Evolutionary conservation across 2,329 filamentous ascomycete genomes (phyloP), one percentile per base, ranked within the genome.

Genomic region (Monosporascus sp.): DNA sequence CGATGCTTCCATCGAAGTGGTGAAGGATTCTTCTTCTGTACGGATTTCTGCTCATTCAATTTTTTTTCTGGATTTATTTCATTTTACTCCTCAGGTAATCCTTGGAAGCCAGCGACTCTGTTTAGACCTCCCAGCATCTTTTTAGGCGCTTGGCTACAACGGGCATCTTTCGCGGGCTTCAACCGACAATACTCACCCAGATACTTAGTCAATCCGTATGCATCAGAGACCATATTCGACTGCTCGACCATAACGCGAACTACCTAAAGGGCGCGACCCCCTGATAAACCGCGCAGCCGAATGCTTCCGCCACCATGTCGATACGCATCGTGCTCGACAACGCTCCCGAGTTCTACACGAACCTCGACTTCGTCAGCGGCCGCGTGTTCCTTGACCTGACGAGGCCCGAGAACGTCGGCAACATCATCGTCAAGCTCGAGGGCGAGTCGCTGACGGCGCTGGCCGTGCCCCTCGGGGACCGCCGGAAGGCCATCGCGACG

Each of bases 391-490:
- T 86, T 31, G 68, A 63, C 20, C 70, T 86, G 57, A 83, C 80
- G 49, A 86, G 85, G 58, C 73, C 88, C 51, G 89, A 93, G 68
- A 77, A 81, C 52, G 78, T 93, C 48, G 82, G 83, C 48, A 87
- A 84, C 50, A 85, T 94, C 57, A 77, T 90, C 38, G 88, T 93
- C 64, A 94, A 94, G 74, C 81, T 94, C 34, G 89, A 94, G 66
- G 89, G 89, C 60, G 88, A 94, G 71, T 84, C 84, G 47, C 80
- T 79, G 57, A 92, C 88, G 5, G 79, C 86, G 44, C 71, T 90
- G 17, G 68, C 74, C 70, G 67, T 81, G 57, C 72, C 81, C 61
- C 60, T 65, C 60, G 55, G 73, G 64, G 67, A 75, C 73, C 70
- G 67, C 71, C 64, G 74, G 65, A 62, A 42, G 77, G 31, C 75